These are phyloP conservation scores for Petasospora rhodanensis DNA, from an alignment of 1,139 yeast species.

Conservation along the genomic window DNA sequence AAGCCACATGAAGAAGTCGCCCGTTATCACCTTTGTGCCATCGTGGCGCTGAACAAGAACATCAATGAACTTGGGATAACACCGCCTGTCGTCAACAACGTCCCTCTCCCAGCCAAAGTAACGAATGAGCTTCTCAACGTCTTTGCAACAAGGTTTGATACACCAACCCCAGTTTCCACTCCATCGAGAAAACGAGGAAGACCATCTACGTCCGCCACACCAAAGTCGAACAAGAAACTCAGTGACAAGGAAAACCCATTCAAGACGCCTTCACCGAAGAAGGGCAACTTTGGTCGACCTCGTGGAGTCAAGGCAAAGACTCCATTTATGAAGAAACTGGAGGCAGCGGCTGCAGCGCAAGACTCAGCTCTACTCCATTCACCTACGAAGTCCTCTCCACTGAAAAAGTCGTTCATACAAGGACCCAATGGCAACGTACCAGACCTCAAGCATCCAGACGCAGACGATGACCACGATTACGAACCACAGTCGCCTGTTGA, in stretches of 20 bases:
- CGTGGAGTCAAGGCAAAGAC: slow-evolving; percentile 14
- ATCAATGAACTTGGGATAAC: slow-evolving; percentile 41
- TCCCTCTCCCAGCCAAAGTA: slow-evolving; percentile 55
- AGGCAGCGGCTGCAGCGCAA: slow-evolving; percentile 14
- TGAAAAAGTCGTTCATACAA: no score
- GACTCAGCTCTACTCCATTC: not conserved
- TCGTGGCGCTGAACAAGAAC: slow-evolving; percentile 50
- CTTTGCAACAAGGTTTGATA: slow-evolving; percentile 17
- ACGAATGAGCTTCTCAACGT: slow-evolving; percentile 24
- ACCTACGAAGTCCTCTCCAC: not conserved
- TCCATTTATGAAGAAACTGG: slow-evolving; percentile 13
- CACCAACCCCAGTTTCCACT: no score
- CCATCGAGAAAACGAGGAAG: no score
- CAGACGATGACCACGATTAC: not conserved
- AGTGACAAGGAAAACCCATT: not conserved
- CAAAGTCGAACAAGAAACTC: slow-evolving; percentile 8
- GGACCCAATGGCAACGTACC: no score
- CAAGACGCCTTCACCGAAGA: slow-evolving; percentile 6
- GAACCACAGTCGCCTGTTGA: not conserved
- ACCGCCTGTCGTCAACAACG: slow-evolving; percentile 41
- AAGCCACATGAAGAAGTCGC: slow-evolving; percentile 55
- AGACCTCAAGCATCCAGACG: slow-evolving; percentile 9
- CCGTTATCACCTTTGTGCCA: slow-evolving; percentile 62
- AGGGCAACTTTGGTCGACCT: slow-evolving; percentile 13
- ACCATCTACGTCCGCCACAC: no score